These are phyloP conservation scores for Xerocomellus chrysenteron DNA, from an alignment of 768 basidiomycete species.

Conservation along the genomic window DNA sequence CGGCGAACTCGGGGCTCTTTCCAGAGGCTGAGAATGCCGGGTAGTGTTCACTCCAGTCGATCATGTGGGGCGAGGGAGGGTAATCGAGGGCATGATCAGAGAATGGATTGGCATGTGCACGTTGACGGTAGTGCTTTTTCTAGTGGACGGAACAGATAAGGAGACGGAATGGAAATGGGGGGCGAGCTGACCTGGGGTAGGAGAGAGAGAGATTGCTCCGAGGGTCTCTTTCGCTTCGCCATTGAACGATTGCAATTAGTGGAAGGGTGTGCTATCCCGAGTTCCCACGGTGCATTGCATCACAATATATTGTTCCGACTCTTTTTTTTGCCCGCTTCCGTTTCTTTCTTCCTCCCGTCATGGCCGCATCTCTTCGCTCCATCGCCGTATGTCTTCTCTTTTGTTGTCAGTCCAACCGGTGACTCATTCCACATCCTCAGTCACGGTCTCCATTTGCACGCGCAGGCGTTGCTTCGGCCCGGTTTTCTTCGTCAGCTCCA, in stretches of 20 bases:
- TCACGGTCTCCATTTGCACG: conserved; percentile 50
- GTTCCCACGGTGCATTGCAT: conserved; percentile 13
- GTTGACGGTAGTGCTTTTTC: conserved; percentile 84
- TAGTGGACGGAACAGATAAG: conserved; percentile 26
- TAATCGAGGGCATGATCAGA: conserved; percentile 89
- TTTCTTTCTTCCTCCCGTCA: conserved; percentile 27
- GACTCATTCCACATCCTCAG: conserved; percentile 29
- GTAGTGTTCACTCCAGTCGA: conserved; percentile 85
- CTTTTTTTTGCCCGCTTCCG: conserved; percentile 6
- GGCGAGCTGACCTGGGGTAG: conserved; percentile 49
- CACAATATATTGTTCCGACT: conserved; percentile 11
- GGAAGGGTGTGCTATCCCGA: neutral
- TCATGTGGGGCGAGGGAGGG: conserved; percentile 67
- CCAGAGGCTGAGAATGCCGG: conserved; percentile 60
- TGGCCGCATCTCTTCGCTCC: conserved; percentile 44
- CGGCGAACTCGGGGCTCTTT: conserved; percentile 88
- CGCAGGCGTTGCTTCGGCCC: conserved; percentile 44
- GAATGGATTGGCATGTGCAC: conserved; percentile 84
- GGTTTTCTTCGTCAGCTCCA: conserved; percentile 62
- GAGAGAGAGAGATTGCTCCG: conserved; percentile 18
- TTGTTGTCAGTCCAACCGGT: no score
- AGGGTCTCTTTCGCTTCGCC: conserved; percentile 30
- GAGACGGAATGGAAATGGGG: no score
- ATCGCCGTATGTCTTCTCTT: conserved; percentile 34
- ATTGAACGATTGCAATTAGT: neutral